Evolutionary conservation across 768 basidiomycete genomes (phyloP).

Genomic region (Mycena sanguinolenta): DNA sequence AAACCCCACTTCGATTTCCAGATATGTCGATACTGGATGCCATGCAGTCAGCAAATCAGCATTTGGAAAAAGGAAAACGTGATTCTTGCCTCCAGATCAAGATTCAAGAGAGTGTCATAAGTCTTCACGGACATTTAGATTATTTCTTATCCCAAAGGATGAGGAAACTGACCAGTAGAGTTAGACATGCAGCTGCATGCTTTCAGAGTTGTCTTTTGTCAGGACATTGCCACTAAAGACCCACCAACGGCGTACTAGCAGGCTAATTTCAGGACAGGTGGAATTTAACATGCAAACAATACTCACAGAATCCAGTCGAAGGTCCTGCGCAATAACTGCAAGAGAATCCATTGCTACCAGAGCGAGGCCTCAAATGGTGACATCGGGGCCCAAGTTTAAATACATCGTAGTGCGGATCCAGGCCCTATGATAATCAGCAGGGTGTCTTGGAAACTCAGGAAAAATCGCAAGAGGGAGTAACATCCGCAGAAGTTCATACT

Average conservation of each 20-base stretch:
- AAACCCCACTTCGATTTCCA: constrained; percentile 42
- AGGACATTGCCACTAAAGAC: too few species aligned
- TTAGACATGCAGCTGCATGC: too few species aligned
- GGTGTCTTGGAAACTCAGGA: background rate
- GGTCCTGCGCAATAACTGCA: background rate
- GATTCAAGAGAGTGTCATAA: constrained; percentile 25
- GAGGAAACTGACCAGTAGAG: background rate
- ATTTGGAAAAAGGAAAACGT: background rate
- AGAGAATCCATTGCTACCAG: background rate
- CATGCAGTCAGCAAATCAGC: background rate
- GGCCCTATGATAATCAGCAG: background rate
- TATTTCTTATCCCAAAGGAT: background rate
- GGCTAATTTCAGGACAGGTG: background rate
- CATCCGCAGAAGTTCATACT: background rate
- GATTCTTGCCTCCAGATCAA: constrained; percentile 11
- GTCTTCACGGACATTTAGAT: background rate
- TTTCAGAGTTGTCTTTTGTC: too few species aligned
- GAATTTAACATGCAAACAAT: background rate
- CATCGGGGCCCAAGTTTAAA: background rate
- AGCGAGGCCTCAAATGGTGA: background rate
- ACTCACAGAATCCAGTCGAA: background rate
- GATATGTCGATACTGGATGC: constrained; percentile 22
- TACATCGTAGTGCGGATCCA: background rate
- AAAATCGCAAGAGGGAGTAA: background rate
- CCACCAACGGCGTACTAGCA: constrained; percentile 19